A percentile compares a stretch with the other conserved stretches of the same genome.
Evolutionary conservation across 257 asterid genomes (phyloP).

Genomic region (Solanum sitiens): DNA sequence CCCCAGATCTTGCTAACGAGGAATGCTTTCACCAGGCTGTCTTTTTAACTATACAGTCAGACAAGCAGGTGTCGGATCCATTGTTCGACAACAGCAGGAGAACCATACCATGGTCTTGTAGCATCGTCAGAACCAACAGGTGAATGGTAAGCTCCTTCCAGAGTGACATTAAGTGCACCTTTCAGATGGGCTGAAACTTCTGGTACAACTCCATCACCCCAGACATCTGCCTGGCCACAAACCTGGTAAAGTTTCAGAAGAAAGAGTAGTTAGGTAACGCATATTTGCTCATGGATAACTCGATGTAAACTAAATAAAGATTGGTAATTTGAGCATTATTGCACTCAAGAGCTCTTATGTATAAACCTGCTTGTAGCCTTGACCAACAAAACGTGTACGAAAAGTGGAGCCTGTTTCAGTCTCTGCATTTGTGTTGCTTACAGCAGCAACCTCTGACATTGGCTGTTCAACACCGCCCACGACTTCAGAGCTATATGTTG

Average conservation of each 20-base stretch:
- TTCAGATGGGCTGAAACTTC: constrained; percentile 84
- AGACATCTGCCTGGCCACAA: constrained; percentile 82
- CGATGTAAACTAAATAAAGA: neutral
- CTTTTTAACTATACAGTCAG: constrained; percentile 9
- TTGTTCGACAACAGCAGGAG: constrained; percentile 64
- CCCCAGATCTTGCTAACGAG: neutral
- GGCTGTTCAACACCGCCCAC: constrained; percentile 13
- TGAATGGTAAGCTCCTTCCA: constrained; percentile 79
- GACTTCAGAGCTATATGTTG: constrained; percentile 9
- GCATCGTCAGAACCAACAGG: constrained; percentile 76
- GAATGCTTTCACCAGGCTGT: neutral
- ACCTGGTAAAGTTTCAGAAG: constrained; percentile 31
- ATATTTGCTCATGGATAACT: neutral
- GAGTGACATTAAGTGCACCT: constrained; percentile 69
- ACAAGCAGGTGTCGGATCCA: constrained; percentile 77
- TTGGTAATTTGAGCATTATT: neutral
- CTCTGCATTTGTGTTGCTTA: constrained; percentile 9
- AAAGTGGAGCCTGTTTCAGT: constrained; percentile 29
- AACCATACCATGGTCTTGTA: constrained; percentile 87
- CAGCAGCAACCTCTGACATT: constrained; percentile 25
- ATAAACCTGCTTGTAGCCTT: constrained; percentile 89
- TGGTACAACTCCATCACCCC: constrained; percentile 96
- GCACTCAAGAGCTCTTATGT: neutral
- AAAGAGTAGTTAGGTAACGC: neutral
- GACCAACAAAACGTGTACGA: constrained; percentile 75